Base-by-base conservation (phyloP, 495 filamentous ascomycete genomes). In the Talaromyces wortmannii region DNA sequence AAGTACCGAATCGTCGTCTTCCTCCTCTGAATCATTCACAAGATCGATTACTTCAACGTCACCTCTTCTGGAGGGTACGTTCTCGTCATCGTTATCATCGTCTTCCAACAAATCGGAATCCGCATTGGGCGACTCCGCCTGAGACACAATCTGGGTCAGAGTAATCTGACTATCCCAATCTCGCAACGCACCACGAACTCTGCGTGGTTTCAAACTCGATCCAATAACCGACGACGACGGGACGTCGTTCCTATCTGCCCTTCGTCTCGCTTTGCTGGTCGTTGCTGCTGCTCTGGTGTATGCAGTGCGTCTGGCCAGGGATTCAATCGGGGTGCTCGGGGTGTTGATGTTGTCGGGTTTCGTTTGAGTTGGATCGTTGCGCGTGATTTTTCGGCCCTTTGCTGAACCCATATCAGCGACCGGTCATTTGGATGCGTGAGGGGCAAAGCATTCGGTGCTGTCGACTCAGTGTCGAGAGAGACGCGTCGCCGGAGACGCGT, bases 91-190 rank as follows among this genome's bases (percentile, higher is more conserved):
- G 31, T 73, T 69, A 52, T 75, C 62, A 43, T 70, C 61, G 5
- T 30, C 32, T 47, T 50, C 54, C 18, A 43, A 48, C 16, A 48
- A 40, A 8, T 23, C 51, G 1, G 15, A 1, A 16, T 40, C 55
- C 16, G 13, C 36, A 44, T 30, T 36, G 15, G 23, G 17, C 33
- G 55, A 7, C 18, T 50, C 48, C 57, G 32, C 43, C 60, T 63
- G 2, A 3, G 67, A 65, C 32, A 75, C 71, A 48, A 77, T 70
- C 46, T 77, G 74, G 2, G 74, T 77, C 13, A 77, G 62, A 4
- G 74, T 77, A 2, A 71, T 62, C 36, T 76, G 74, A 3, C 60
- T 61, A 12, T 44, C 52, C 12, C 56, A 58, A 36, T 54, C 62
- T 13, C 62, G 51, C 6, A 66, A 17, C 23, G 23, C 23, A 0